Base-by-base conservation (phyloP, 1,139 yeast species). In the Lodderomyces elongisporus region DNA sequence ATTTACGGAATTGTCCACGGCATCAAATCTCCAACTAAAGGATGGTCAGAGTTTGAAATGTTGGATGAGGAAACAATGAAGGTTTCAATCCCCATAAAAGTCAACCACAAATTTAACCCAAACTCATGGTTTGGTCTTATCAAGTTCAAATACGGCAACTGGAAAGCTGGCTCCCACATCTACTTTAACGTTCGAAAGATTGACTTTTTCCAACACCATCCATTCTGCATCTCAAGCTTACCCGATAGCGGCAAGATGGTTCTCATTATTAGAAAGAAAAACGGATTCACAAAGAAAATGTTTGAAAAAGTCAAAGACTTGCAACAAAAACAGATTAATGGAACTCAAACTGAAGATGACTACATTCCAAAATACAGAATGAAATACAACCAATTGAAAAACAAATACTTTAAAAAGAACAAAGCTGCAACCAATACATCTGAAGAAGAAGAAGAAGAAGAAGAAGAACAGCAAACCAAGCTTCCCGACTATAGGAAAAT, bases 81-180 rank as follows among this genome's bases (percentile, higher is more conserved):
- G 33, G 62, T 67, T 2, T 52, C 63, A 1, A 55, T 70, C 14
- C 68, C 69, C 1, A 40, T 65, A 3, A 54, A 46, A 12, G 35
- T 49, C 2, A 42, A 46, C 30, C 44, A 56, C 1, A 47, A 42
- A 14, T 31, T 31, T 17, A 38, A 45, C 6, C 41, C 45, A 13
- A 42, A 44, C 20, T 46, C 44, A 30, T 65, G 68, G 70, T 62
- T 51, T 43, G 45, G 45, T 33, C 36, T 36, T 9, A 44, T 61
- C 31, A 45, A 67, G 28, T 74, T 74, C 12, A 53, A 56, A 17
- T 47, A 58, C 22, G 60, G 70, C 18, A 54, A 57, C 13, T 71
- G 77, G 77, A 58, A 59, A 35, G 61, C 75, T 0, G 77, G 77
- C 2, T 74, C 66, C 44, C 74, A 70, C 45, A 56, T 68, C 4